Evolutionary conservation across 108 stramenopile species (phyloP).

Genomic region (Nitzschia sp.): DNA sequence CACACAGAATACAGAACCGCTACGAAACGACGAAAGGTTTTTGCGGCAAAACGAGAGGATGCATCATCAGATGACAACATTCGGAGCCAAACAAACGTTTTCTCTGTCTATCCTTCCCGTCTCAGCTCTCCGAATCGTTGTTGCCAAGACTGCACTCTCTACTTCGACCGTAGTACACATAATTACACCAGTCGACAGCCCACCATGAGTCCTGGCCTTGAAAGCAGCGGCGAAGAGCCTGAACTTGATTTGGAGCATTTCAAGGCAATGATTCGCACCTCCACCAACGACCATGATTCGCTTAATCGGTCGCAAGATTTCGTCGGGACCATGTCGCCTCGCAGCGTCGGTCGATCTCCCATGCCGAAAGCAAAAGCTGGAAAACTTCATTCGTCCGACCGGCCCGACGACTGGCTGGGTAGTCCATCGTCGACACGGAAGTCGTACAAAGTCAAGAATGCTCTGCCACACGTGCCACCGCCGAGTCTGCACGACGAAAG

Average conservation of each 20-base stretch:
- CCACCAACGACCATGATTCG: neutral
- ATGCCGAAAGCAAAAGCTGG: slow-evolving; percentile 3
- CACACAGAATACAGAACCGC: too few species aligned
- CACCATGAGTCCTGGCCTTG: too few species aligned
- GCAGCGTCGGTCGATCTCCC: neutral
- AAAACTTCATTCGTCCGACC: slow-evolving; percentile 5
- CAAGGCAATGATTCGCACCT: neutral
- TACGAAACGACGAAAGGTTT: too few species aligned
- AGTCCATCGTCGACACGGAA: slow-evolving; percentile 7
- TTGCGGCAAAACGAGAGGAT: too few species aligned
- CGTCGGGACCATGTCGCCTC: neutral
- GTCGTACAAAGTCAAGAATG: slow-evolving; percentile 12
- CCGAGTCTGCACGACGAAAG: neutral
- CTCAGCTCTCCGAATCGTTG: too few species aligned
- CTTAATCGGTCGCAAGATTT: slow-evolving; percentile 11
- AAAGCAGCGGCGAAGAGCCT: neutral
- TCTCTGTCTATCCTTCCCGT: too few species aligned
- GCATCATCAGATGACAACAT: too few species aligned
- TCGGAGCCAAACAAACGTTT: too few species aligned
- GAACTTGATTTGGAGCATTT: neutral
- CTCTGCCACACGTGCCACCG: neutral
- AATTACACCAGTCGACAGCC: too few species aligned
- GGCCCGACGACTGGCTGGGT: slow-evolving; percentile 19
- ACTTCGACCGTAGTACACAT: too few species aligned
- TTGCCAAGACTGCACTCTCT: too few species aligned